Evolutionary conservation across 179 eudicot species (phyloP), one percentile per base, ranked within the genome.

Genomic region (Patellifolia procumbens): DNA sequence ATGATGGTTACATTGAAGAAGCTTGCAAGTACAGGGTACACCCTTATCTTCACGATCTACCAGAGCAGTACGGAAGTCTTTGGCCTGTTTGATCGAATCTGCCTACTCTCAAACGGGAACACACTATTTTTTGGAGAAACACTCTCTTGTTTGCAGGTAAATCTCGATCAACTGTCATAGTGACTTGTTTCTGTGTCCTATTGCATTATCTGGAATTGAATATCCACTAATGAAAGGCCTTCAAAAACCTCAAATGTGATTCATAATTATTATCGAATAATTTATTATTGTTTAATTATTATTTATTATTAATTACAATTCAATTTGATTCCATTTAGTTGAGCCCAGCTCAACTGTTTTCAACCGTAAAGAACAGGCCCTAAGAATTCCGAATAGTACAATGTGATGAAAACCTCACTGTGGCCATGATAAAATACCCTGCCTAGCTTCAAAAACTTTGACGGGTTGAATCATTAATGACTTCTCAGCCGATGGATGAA

Each of bases 21-120:
- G 85, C 97, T 95, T 60, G 97, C 98, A 22, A 90, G 91, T 81
- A 89, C 94, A 2, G 98, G 97, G 16, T 95, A 97, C 93, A 95
- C 99, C 72, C 92, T 95, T 28, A 86, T 95, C 80, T 95, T 95
- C 82, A 91, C 98, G 66, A 87, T 95, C 72, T 75, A 90, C 85
- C 99, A 95, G 85, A 95, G 99, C 87, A 95, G 97, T 89, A 95
- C 99, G 20, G 99, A 95, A 86, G 99, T 95, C 45, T 95, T 95
- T 85, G 99, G 99, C 81, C 94, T 95, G 74, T 95, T 95, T 82
- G 99, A 95, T 78, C 84, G 98, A 34, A 95, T 95, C 77, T 95
- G 98, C 82, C 86, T 95, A 79, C 97, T 95, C 64, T 95, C 99
- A 42, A 95, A 93, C 80, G 98, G 98, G 80, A 95, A 93, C 79